Evolutionary conservation across 768 basidiomycete species (phyloP).

Genomic region (Mrakia frigida): DNA sequence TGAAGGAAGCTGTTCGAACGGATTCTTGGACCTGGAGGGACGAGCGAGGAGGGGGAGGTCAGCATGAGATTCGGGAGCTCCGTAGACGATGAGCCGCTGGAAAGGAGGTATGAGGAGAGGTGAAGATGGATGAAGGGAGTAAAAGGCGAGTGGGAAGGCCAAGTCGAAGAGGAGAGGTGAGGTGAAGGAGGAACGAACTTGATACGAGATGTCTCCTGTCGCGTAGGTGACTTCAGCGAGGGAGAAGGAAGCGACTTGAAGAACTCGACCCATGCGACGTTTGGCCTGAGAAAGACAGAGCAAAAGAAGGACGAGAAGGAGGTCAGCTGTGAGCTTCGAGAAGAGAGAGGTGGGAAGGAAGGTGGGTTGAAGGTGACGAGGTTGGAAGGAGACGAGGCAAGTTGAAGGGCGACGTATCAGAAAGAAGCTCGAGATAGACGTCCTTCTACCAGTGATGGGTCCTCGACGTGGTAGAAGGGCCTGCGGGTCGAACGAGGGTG

Average conservation of each 20-base stretch:
- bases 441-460: too few species aligned
- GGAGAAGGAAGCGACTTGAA: conserved; percentile 98
- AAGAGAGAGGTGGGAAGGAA: neutral
- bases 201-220: conserved; percentile 88
- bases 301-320: too few species aligned
- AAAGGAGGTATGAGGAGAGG: neutral
- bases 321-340: neutral
- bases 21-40: conserved; percentile 71
- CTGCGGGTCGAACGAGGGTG: too few species aligned
- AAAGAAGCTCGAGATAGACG: too few species aligned
- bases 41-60: neutral
- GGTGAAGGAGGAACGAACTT: conserved; percentile 42
- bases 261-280: conserved; percentile 96
- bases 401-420: too few species aligned
- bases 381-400: too few species aligned
- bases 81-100: neutral
- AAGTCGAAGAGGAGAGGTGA: neutral
- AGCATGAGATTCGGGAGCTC: neutral
- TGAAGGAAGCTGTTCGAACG: conserved; percentile 83
- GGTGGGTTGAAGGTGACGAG: too few species aligned
- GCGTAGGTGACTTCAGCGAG: conserved; percentile 98
- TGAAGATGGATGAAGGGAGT: neutral
- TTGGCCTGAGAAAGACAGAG: conserved; percentile 72
- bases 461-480: too few species aligned
- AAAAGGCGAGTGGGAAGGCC: neutral